Evolutionary conservation across 495 filamentous ascomycete species (phyloP), one percentile per base, ranked within the genome.

Genomic region (Penicillium angulare): DNA sequence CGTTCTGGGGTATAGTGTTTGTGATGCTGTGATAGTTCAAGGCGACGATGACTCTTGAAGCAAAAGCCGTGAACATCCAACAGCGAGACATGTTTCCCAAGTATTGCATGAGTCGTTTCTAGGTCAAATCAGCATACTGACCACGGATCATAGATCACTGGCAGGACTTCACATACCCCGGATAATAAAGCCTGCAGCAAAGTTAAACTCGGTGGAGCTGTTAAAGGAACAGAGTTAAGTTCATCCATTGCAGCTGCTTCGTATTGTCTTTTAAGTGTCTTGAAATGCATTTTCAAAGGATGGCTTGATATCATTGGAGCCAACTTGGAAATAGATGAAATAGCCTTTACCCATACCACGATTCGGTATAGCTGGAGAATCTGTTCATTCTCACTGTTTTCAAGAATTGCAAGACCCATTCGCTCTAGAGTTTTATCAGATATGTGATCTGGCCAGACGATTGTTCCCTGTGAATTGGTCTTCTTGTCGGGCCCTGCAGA

Each of bases 391-490:
- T 59, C 63, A 38, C 41, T 60, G 16, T 44, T 32, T 9, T 64
- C 59, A 4, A 68, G 57, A 16, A 66, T 60, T 1, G 57, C 57
- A 13, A 66, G 50, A 1, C 60, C 60, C 65, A 68, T 66, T 16
- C 47, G 52, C 35, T 66, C 65, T 32, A 68, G 34, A 4, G 44
- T 49, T 7, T 49, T 52, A 10, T 59, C 51, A 5, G 60, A 60
- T n/a, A 68, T 61, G 23, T 66, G 65, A 35, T 68, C 65, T 21
- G 65, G 65, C 63, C 63, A 68, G 8, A 29, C 32, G 12, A 57
- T 18, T 16, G 53, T 57, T 20, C 58, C 58, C 21, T 65, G 61
- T 6, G 61, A 62, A 15, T 48, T 65, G 4, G 61, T 65, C 40
- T 36, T 57, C 29, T 46, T 59, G 18, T 65, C 61, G 10, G 55